Conservation (phyloP, 371 early-diverging fungal species). For the Mucor velutinosus region DNA sequence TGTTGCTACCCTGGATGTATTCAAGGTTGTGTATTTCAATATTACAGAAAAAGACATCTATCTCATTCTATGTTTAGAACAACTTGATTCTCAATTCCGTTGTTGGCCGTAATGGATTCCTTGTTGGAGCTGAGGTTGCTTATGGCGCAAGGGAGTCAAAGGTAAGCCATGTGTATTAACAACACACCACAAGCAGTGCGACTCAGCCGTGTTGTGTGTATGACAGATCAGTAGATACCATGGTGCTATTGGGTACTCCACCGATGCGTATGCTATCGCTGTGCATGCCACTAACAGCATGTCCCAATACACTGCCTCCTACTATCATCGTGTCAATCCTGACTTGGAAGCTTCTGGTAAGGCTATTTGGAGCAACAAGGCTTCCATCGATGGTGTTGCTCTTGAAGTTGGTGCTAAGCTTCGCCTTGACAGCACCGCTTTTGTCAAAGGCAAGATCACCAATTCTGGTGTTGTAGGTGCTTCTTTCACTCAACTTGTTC, state of each 20-base stretch:
- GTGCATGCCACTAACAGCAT: constrained; percentile 78
- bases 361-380: constrained; percentile 86
- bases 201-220: not conserved
- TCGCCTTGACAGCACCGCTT: constrained; percentile 82
- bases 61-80: constrained; percentile 22
- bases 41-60: not conserved
- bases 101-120: constrained; percentile 78
- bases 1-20: constrained; percentile 48
- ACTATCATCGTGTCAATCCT: constrained; percentile 91
- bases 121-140: constrained; percentile 89
- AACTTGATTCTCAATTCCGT: constrained; percentile 52
- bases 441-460: constrained; percentile 96
- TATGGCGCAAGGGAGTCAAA: constrained; percentile 87
- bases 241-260: constrained; percentile 82
- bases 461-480: constrained; percentile 92
- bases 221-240: constrained; percentile 77
- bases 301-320: constrained; percentile 81
- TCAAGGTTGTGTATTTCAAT: constrained; percentile 33
- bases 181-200: not conserved
- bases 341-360: constrained; percentile 93
- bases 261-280: constrained; percentile 84
- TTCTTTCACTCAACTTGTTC: constrained; percentile 72
- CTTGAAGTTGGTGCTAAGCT: constrained; percentile 96
- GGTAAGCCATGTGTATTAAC: constrained; percentile 23
- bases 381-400: constrained; percentile 65